Percentiles rank a stretch among this genome's conserved stretches.
Evolutionary conservation across 169 alveolate genomes (phyloP).

Genomic region (Amoebophrya sp.): DNA sequence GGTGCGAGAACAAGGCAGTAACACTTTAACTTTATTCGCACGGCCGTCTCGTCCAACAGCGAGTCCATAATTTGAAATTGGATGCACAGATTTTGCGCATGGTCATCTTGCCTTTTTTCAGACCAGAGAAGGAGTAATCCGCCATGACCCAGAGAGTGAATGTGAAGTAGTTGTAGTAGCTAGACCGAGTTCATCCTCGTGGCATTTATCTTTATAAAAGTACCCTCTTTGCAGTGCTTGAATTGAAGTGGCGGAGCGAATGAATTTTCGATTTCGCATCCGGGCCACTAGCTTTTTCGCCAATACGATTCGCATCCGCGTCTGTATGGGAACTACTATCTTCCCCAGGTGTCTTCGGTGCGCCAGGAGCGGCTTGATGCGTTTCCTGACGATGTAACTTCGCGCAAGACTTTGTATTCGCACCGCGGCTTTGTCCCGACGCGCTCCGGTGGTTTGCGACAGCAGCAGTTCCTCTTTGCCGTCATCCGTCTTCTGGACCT

Average conservation of each 20-base stretch:
- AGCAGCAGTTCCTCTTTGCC: not conserved
- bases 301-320: not conserved
- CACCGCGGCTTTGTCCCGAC: not conserved
- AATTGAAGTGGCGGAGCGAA: not conserved
- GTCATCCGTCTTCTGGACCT: not conserved
- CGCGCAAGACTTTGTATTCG: not conserved
- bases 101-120: too few relatives aligned
- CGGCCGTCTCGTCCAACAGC: too few relatives aligned
- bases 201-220: too few relatives aligned
- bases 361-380: not conserved
- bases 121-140: too few relatives aligned
- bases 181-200: too few relatives aligned
- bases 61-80: too few relatives aligned
- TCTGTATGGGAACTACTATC: not conserved
- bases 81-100: too few relatives aligned
- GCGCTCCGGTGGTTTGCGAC: not conserved
- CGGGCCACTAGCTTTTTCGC: not conserved
- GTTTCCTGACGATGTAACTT: not conserved
- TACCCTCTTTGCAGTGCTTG: not conserved
- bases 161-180: too few relatives aligned
- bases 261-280: not conserved
- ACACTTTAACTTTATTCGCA: too few relatives aligned
- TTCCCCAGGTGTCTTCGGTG: slow-evolving; percentile 1
- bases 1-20: too few relatives aligned
- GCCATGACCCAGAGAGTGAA: too few relatives aligned